phyloP scores from a whole-genome alignment of 345 rosid genomes.

The Acer campestre region DNA sequence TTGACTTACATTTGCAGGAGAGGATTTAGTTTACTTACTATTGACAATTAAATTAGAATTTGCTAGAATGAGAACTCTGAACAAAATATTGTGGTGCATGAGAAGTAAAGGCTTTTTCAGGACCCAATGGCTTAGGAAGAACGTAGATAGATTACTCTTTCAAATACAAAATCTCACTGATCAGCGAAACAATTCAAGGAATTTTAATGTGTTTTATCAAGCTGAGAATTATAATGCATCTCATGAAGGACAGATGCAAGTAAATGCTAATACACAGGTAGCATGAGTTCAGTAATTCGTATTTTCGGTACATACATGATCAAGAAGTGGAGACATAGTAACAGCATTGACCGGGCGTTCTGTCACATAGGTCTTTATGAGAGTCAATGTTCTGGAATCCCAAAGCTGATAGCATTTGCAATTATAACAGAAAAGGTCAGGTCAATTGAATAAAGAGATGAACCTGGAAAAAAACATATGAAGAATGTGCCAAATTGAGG shows the following conservation, averaged over 20 bases:
- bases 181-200: not conserved
- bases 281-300: not conserved
- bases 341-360: conserved; percentile 99
- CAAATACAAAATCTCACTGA: not conserved
- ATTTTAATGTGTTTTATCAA: not conserved
- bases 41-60: too few species aligned
- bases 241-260: not conserved
- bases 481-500: not conserved
- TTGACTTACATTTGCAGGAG: not conserved
- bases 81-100: not conserved
- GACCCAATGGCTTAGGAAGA: not conserved
- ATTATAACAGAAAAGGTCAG: conserved; percentile 12
- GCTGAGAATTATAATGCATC: not conserved
- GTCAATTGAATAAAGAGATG: conserved; percentile 11
- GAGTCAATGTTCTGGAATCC: conserved; percentile 85
- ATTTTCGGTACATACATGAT: conserved; percentile 66
- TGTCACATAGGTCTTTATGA: conserved; percentile 81
- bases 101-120: not conserved
- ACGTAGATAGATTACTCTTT: too few species aligned
- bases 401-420: conserved; percentile 60
- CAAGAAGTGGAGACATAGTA: conserved; percentile 89
- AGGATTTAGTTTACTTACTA: not conserved
- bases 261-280: not conserved
- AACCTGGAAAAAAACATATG: not conserved
- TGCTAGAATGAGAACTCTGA: not conserved